Conservation (phyloP, 768 basidiomycete genomes). For the Mycena amicta region DNA sequence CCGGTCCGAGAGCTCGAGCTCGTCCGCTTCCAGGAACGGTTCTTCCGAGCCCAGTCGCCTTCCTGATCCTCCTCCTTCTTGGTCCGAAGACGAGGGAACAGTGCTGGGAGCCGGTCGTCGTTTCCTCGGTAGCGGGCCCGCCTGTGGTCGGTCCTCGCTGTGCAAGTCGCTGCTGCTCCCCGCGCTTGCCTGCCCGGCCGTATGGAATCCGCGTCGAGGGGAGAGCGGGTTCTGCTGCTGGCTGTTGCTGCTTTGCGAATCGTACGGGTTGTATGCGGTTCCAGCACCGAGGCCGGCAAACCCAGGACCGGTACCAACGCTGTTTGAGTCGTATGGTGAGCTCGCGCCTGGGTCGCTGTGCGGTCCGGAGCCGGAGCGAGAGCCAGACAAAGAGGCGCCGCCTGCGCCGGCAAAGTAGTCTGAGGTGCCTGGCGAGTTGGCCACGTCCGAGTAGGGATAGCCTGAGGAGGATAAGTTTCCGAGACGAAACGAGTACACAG, state of each 20-base stretch:
- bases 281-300: slow-evolving; percentile 13
- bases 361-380: not conserved
- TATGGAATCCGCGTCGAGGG: slow-evolving; percentile 17
- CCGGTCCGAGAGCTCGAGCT: not conserved
- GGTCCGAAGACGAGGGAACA: too few relatives aligned
- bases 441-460: not conserved
- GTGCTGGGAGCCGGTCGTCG: not conserved
- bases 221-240: not conserved
- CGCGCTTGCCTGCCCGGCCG: slow-evolving; percentile 11
- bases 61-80: too few relatives aligned
- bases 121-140: slow-evolving; percentile 19
- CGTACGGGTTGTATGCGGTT: not conserved
- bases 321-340: not conserved
- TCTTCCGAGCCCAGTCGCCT: slow-evolving; percentile 15
- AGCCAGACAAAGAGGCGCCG: not conserved
- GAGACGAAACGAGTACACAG: not conserved
- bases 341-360: slow-evolving; percentile 4
- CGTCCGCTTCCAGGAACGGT: slow-evolving; percentile 18
- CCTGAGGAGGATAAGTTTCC: not conserved
- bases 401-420: slow-evolving; percentile 2
- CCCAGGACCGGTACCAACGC: not conserved
- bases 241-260: slow-evolving; percentile 3
- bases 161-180: slow-evolving; percentile 1
- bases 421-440: not conserved
- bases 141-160: slow-evolving; percentile 9